Evolutionary conservation across 495 filamentous ascomycete species (phyloP), one percentile per base, ranked within the genome.

Genomic region (Xeromyces bisporus): DNA sequence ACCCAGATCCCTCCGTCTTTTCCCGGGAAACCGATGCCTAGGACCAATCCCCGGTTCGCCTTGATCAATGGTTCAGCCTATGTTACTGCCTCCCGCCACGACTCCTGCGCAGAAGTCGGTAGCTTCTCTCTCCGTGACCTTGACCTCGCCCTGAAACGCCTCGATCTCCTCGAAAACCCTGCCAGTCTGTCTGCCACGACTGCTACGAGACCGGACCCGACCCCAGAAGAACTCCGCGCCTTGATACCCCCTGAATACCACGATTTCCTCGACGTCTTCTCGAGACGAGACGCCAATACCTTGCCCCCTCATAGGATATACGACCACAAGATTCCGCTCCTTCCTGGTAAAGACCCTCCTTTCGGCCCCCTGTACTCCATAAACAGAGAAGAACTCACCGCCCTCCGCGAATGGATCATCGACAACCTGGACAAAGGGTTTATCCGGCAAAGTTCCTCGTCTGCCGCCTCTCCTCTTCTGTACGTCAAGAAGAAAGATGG

Each of bases 401-500:
- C n/a, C n/a, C n/a, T n/a, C n/a, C n/a, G n/a, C n/a, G n/a, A n/a
- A n/a, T n/a, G n/a, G n/a, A n/a, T n/a, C n/a, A n/a, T n/a, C n/a
- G n/a, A n/a, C n/a, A n/a, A n/a, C n/a, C n/a, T n/a, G n/a, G n/a
- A n/a, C n/a, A n/a, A n/a, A n/a, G n/a, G n/a, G n/a, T n/a, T n/a
- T n/a, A n/a, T n/a, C n/a, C n/a, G n/a, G n/a, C n/a, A n/a, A n/a
- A 49, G 32, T 14, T 36, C 29, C 10, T 28, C 49, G 0, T 35
- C 33, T 0, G 44, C 28, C 3, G 43, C 39, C 0, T 44, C 47
- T 0, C 51, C 42, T 10, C 41, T 68, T 9, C 28, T 66, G 0
- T 54, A 66, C 20, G 45, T 41, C 0, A 9, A 16, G 1, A 67
- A 65, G 31, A 29, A 28, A 0, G 41, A 46, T 14, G 50, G 52